Evolutionary conservation across 1,284 basidiomycete species (phyloP).

Genomic region (Porodaedalea pini): DNA sequence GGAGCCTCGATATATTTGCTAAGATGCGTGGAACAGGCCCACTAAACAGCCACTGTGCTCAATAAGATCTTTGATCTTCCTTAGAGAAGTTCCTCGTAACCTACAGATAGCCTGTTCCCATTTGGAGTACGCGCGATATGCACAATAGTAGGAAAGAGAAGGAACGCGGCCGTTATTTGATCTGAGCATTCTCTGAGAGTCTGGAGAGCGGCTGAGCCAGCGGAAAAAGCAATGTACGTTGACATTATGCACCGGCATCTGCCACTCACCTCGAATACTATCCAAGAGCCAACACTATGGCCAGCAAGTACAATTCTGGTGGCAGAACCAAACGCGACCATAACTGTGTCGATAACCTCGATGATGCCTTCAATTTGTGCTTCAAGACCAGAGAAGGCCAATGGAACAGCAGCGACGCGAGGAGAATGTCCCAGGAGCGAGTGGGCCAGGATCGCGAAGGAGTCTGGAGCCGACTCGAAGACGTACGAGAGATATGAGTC

Average conservation of each 20-base stretch:
- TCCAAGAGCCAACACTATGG: conserved; percentile 62
- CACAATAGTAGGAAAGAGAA: conserved; percentile 58
- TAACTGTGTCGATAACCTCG: conserved; percentile 46
- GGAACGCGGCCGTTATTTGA: conserved; percentile 38
- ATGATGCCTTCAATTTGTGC: conserved; percentile 47
- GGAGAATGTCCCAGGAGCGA: conserved; percentile 39
- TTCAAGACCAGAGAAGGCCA: conserved; percentile 29
- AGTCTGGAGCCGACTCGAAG: conserved; percentile 4
- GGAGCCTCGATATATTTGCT: conserved; percentile 34
- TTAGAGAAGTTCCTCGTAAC: conserved; percentile 14
- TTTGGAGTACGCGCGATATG: conserved; percentile 55
- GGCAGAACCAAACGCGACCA: conserved; percentile 32
- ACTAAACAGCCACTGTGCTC: conserved; percentile 45
- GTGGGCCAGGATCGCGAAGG: conserved; percentile 28
- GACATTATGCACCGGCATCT: conserved; percentile 1
- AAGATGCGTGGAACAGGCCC: conserved; percentile 43
- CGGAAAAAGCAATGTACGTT: conserved; percentile 1
- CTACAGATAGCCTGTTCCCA: conserved; percentile 40
- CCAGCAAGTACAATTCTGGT: conserved; percentile 46
- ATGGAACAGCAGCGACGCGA: conserved; percentile 22
- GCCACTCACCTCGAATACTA: conserved; percentile 49
- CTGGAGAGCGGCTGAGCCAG: conserved; percentile 29
- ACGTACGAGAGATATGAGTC: conserved; percentile 15
- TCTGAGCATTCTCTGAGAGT: conserved; percentile 45
- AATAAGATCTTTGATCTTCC: conserved; percentile 33